Evolutionary conservation across 768 basidiomycete genomes (phyloP).

Genomic region (Leccinum barrowsii): DNA sequence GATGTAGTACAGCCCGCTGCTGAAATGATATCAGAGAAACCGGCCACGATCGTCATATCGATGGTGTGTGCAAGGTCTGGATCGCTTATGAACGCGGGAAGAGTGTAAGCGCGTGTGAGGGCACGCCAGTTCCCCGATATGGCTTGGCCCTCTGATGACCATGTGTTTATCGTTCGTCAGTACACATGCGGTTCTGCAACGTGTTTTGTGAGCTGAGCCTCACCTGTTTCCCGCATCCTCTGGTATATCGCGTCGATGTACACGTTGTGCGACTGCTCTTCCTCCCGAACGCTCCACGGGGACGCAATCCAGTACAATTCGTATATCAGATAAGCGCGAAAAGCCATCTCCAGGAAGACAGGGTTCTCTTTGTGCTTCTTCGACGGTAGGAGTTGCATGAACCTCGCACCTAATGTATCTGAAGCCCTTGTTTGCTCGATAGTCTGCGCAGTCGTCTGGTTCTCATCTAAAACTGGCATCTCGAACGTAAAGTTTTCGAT

Average conservation of each 20-base stretch:
- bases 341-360: conserved; percentile 31
- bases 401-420: conserved; percentile 10
- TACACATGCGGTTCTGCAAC: not conserved
- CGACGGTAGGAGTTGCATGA: conserved; percentile 19
- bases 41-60: conserved; percentile 10
- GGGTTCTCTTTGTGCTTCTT: conserved; percentile 25
- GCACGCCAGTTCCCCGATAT: conserved; percentile 42
- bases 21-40: conserved; percentile 26
- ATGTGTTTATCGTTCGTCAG: not conserved
- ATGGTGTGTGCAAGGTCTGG: conserved; percentile 11
- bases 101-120: conserved; percentile 28
- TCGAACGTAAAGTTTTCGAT: conserved; percentile 36
- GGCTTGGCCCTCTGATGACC: conserved; percentile 37
- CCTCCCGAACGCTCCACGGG: conserved; percentile 21
- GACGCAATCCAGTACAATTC: conserved; percentile 19
- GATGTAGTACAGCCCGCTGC: conserved; percentile 22
- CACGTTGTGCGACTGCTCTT: conserved; percentile 13
- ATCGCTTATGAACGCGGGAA: conserved; percentile 12
- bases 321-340: conserved; percentile 26
- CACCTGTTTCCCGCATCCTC: conserved; percentile 33
- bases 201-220: conserved; percentile 6
- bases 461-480: not conserved
- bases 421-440: conserved; percentile 11
- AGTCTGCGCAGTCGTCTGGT: not conserved
- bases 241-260: conserved; percentile 29